Percentiles rank a stretch among this genome's conserved stretches.
Evolutionary conservation across 805 yeast species (phyloP).

Genomic region (Cyberlindnera mississippiensis): DNA sequence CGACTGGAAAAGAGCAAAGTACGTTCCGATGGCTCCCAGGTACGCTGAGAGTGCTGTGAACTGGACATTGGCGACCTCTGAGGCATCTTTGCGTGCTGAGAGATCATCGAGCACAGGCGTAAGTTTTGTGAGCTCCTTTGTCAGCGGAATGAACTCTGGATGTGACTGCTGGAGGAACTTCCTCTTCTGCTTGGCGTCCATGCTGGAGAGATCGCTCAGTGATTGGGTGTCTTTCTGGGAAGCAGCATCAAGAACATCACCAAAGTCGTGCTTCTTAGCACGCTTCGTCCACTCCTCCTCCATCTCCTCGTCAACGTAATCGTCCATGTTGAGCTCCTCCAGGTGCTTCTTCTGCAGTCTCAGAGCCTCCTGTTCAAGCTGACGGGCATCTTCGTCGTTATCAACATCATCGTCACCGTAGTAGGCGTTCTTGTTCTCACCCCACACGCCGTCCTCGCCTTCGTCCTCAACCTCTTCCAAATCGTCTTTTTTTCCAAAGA

Average conservation of each 20-base stretch:
- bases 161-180: constrained; percentile 55
- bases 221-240: constrained; percentile 29
- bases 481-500: constrained; percentile 30
- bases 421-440: constrained; percentile 39
- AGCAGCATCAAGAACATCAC: constrained; percentile 28
- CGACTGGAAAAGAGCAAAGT: constrained; percentile 69
- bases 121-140: constrained; percentile 52
- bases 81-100: constrained; percentile 24
- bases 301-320: constrained; percentile 72
- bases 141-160: constrained; percentile 81
- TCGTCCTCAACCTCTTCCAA: constrained; percentile 30
- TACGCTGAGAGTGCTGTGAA: constrained; percentile 72
- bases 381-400: constrained; percentile 69
- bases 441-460: constrained; percentile 43
- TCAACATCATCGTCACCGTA: constrained; percentile 53
- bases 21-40: constrained; percentile 71
- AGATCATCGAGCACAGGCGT: constrained; percentile 41
- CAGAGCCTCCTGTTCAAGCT: constrained; percentile 83
- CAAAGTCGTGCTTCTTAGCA: constrained; percentile 44
- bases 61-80: constrained; percentile 46
- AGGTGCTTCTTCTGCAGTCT: constrained; percentile 80
- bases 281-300: constrained; percentile 74
- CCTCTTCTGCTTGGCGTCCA: constrained; percentile 52
- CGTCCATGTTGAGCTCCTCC: constrained; percentile 70
- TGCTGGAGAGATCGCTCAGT: constrained; percentile 39